A percentile compares a stretch with the other conserved stretches of the same genome.
phyloP scores from a whole-genome alignment of 352 stramenopile species.

The Peronospora destructor region DNA sequence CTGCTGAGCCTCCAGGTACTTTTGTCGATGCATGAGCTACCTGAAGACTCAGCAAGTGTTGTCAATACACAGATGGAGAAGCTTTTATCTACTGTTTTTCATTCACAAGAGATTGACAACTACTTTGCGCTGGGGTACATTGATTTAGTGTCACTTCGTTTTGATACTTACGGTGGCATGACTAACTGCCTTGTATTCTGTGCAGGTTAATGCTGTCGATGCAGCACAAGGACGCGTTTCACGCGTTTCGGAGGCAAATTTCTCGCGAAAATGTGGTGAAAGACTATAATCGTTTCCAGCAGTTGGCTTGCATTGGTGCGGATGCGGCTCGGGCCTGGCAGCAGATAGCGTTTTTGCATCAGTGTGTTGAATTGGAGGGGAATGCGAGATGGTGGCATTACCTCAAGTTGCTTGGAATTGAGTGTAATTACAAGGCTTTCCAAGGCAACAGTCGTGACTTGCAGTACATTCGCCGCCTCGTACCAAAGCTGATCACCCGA shows the following conservation, averaged over 20 bases:
- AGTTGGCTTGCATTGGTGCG: slow-evolving; percentile 61
- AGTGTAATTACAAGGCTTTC: slow-evolving; percentile 73
- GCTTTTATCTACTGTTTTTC: too few species aligned
- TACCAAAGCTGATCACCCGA: slow-evolving; percentile 51
- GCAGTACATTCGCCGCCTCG: slow-evolving; percentile 57
- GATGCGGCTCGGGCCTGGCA: slow-evolving; percentile 74
- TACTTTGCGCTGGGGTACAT: too few species aligned
- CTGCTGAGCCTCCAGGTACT: too few species aligned
- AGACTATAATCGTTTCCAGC: slow-evolving; percentile 75
- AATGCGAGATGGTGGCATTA: slow-evolving; percentile 84
- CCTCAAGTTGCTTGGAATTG: slow-evolving; percentile 64
- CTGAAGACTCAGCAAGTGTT: too few species aligned
- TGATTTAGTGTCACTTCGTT: too few species aligned
- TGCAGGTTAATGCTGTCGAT: too few species aligned
- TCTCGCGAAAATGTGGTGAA: slow-evolving; percentile 75
- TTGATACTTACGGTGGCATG: too few species aligned
- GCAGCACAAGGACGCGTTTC: slow-evolving; percentile 43
- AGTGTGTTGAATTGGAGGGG: slow-evolving; percentile 71
- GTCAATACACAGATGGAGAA: too few species aligned
- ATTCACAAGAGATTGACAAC: too few species aligned
- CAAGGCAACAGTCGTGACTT: slow-evolving; percentile 60
- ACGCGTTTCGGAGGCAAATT: slow-evolving; percentile 64
- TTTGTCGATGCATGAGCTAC: too few species aligned
- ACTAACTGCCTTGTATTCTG: too few species aligned
- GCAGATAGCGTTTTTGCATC: slow-evolving; percentile 72